A percentile compares a stretch with the other conserved stretches of the same genome.
Conservation (phyloP, 192 early-diverging fungal genomes). For the Coemansia aciculifera region DNA sequence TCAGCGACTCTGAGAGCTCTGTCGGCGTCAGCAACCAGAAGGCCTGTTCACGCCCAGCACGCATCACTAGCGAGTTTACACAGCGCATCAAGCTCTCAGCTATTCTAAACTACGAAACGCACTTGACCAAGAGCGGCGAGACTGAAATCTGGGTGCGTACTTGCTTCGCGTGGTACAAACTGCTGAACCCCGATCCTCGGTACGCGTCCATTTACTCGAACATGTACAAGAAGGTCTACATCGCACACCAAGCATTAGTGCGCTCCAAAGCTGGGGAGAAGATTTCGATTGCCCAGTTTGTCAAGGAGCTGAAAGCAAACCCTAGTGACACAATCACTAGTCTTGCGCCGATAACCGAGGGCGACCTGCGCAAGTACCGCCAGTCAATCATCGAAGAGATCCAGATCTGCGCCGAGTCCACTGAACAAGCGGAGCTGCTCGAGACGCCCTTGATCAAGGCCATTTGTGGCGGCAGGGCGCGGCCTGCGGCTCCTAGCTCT, state of each 20-base stretch:
- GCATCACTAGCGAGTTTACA: slow-evolving; percentile 32
- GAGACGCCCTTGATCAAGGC: slow-evolving; percentile 30
- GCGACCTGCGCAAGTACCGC: slow-evolving; percentile 32
- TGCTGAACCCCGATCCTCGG: slow-evolving; percentile 35
- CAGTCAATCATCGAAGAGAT: slow-evolving; percentile 43
- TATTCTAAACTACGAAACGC: slow-evolving; percentile 46
- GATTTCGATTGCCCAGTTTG: slow-evolving; percentile 22
- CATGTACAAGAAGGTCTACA: slow-evolving; percentile 40
- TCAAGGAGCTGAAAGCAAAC: slow-evolving; percentile 22
- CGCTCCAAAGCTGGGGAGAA: slow-evolving; percentile 12
- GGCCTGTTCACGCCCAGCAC: slow-evolving; percentile 16
- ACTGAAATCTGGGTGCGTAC: slow-evolving; percentile 54
- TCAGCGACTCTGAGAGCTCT: slow-evolving; percentile 12
- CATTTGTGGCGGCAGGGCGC: slow-evolving; percentile 25
- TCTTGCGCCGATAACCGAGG: slow-evolving; percentile 25
- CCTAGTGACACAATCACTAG: slow-evolving; percentile 20
- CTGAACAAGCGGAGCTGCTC: slow-evolving; percentile 23
- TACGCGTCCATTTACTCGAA: slow-evolving; percentile 33
- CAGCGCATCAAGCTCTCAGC: slow-evolving; percentile 51
- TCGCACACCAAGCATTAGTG: slow-evolving; percentile 42
- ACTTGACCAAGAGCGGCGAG: slow-evolving; percentile 19
- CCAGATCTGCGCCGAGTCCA: slow-evolving; percentile 32
- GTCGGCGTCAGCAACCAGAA: neutral
- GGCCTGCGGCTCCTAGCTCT: slow-evolving; percentile 1
- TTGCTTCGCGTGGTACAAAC: slow-evolving; percentile 54